A percentile compares a stretch with the other conserved stretches of the same genome.
These are phyloP conservation scores for Bromus sterilis DNA, from an alignment of 176 grass and related monocot species.

Conservation along the genomic window DNA sequence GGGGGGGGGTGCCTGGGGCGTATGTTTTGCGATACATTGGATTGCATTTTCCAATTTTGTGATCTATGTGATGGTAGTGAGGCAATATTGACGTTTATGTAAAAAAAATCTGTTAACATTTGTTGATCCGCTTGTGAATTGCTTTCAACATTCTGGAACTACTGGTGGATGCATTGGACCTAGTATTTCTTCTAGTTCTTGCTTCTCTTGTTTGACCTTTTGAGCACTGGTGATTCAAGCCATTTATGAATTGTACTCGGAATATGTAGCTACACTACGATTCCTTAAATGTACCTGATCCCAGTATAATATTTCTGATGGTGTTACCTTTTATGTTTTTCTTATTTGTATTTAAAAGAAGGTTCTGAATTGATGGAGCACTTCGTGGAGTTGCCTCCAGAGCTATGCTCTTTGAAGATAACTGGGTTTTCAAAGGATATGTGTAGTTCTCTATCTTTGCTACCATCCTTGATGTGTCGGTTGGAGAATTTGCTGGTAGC, in stretches of 20 bases:
- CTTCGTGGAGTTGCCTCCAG: conserved; percentile 88
- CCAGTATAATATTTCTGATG: conserved; percentile 5
- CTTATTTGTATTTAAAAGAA: conserved; percentile 35
- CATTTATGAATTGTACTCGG: background rate
- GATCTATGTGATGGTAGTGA: background rate
- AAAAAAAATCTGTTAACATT: background rate
- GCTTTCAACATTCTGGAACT: background rate
- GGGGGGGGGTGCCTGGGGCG: too few species aligned
- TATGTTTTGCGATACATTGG: too few species aligned
- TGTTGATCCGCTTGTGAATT: background rate
- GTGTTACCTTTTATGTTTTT: background rate
- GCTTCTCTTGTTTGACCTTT: background rate
- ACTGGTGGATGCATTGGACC: background rate
- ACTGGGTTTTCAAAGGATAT: conserved; percentile 94
- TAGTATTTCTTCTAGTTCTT: conserved; percentile 18
- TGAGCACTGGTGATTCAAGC: background rate
- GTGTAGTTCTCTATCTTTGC: conserved; percentile 85
- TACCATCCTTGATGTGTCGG: conserved; percentile 90
- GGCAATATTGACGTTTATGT: background rate
- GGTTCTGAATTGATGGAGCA: conserved; percentile 50
- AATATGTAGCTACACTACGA: background rate
- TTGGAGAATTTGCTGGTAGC: conserved; percentile 93
- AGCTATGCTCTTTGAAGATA: conserved; percentile 87
- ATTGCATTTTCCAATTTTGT: too few species aligned
- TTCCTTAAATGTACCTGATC: conserved; percentile 10